phyloP scores from a whole-genome alignment of 2,329 filamentous ascomycete genomes.

The Fusarium sp. region DNA sequence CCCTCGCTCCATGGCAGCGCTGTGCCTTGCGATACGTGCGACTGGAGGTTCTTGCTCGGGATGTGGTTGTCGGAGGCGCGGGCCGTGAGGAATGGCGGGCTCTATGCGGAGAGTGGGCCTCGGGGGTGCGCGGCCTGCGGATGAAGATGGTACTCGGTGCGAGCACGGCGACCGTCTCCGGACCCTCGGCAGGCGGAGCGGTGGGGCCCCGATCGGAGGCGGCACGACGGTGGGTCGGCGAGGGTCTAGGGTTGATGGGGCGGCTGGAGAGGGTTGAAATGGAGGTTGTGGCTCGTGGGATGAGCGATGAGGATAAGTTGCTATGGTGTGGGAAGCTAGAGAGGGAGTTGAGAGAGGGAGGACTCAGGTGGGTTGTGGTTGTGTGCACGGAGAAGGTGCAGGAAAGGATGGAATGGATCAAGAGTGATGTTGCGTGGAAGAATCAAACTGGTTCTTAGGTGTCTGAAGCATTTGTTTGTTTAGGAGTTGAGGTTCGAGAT shows the following conservation, averaged over 20 bases:
- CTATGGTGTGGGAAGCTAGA: conserved; percentile 50
- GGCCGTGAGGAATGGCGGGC: conserved; percentile 48
- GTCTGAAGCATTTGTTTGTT: background rate
- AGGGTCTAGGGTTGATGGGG: conserved; percentile 46
- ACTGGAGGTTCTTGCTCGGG: conserved; percentile 53
- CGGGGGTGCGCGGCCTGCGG: conserved; percentile 51
- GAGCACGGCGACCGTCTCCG: conserved; percentile 35
- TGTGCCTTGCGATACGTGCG: conserved; percentile 52
- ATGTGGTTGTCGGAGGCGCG: conserved; percentile 46
- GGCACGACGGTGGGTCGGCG: conserved; percentile 35
- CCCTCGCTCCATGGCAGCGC: conserved; percentile 55
- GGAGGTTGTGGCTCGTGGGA: conserved; percentile 49
- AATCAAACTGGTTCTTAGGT: conserved; percentile 4
- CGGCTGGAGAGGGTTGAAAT: conserved; percentile 53
- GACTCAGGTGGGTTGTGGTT: conserved; percentile 26
- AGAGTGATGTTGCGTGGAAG: conserved; percentile 29
- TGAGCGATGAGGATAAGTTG: conserved; percentile 47
- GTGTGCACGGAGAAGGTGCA: conserved; percentile 41
- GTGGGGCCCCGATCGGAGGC: conserved; percentile 27
- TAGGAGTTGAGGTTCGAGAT: background rate
- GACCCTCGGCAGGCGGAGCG: conserved; percentile 27
- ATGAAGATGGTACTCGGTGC: conserved; percentile 50
- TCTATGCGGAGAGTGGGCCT: conserved; percentile 50
- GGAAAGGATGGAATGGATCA: conserved; percentile 42
- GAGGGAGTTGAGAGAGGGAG: conserved; percentile 39